Conservation (phyloP, 352 stramenopile species). For the Phytophthora macrochlamydospora region DNA sequence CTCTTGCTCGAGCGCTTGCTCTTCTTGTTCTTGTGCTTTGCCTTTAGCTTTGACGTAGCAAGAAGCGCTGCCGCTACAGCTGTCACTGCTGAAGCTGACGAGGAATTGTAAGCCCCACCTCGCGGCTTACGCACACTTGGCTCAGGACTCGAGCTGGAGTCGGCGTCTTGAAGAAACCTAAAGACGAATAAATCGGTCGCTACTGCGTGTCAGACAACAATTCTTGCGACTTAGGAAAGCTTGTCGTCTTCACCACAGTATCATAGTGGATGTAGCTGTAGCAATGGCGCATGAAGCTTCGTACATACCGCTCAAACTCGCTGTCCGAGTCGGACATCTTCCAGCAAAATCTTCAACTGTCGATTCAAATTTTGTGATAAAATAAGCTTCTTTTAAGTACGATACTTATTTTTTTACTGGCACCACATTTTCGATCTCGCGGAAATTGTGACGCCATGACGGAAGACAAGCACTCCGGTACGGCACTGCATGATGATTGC, state of each 20-base stretch:
- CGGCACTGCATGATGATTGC: neutral
- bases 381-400: conserved; percentile 24
- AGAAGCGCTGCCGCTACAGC: conserved; percentile 56
- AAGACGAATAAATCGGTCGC: conserved; percentile 9
- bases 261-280: neutral
- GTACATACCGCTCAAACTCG: conserved; percentile 64
- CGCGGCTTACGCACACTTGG: conserved; percentile 16
- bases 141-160: conserved; percentile 55
- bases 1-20: conserved; percentile 27
- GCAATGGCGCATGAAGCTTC: neutral
- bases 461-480: conserved; percentile 52
- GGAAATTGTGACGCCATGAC: conserved; percentile 29
- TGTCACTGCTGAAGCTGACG: conserved; percentile 47
- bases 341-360: neutral
- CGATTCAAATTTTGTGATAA: too few species aligned
- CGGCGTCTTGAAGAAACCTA: conserved; percentile 68
- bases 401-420: neutral
- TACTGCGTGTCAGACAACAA: conserved; percentile 8
- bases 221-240: conserved; percentile 11
- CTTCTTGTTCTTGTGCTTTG: conserved; percentile 30
- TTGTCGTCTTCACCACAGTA: neutral
- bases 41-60: conserved; percentile 47
- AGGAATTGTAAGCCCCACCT: conserved; percentile 9
- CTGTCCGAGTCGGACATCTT: conserved; percentile 53
- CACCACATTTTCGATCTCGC: neutral